Conservation (phyloP, 148 eudicot genomes). For the Arctostaphylos glauca region DNA sequence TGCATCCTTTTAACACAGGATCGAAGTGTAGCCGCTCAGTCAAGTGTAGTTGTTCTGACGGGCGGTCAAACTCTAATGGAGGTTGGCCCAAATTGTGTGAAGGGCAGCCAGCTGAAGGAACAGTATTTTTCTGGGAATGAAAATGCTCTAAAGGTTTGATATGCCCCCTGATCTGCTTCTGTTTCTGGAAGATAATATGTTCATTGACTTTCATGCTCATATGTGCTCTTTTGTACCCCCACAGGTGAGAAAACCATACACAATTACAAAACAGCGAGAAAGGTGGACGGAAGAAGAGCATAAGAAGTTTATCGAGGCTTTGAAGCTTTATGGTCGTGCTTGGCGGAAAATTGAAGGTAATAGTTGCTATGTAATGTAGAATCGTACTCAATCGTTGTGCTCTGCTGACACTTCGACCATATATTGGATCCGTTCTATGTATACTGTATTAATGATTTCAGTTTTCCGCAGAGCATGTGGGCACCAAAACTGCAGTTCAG, state of each 20-base stretch:
- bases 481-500: conserved; percentile 93
- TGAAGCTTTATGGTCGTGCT: conserved; percentile 79
- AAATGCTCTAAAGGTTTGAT: conserved; percentile 61
- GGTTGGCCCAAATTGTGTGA: conserved; percentile 18
- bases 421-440: not conserved
- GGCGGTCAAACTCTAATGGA: conserved; percentile 21
- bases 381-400: not conserved
- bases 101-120: conserved; percentile 21
- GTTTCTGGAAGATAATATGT: not conserved
- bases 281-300: conserved; percentile 98
- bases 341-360: conserved; percentile 91
- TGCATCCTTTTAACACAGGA: conserved; percentile 32
- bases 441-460: conserved; percentile 13
- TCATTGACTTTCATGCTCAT: conserved; percentile 19
- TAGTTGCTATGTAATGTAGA: not conserved
- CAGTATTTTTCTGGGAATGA: conserved; percentile 37
- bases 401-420: not conserved
- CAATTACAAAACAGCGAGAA: conserved; percentile 88
- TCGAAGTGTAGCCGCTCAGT: conserved; percentile 31
- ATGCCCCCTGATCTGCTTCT: conserved; percentile 15
- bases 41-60: conserved; percentile 16
- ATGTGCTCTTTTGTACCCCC: conserved; percentile 3
- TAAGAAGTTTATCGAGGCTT: conserved; percentile 78
- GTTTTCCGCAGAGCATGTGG: conserved; percentile 69
- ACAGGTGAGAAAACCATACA: conserved; percentile 84